Evolutionary conservation across 1,284 basidiomycete genomes (phyloP).

Genomic region (Taiwanofungus camphoratus): DNA sequence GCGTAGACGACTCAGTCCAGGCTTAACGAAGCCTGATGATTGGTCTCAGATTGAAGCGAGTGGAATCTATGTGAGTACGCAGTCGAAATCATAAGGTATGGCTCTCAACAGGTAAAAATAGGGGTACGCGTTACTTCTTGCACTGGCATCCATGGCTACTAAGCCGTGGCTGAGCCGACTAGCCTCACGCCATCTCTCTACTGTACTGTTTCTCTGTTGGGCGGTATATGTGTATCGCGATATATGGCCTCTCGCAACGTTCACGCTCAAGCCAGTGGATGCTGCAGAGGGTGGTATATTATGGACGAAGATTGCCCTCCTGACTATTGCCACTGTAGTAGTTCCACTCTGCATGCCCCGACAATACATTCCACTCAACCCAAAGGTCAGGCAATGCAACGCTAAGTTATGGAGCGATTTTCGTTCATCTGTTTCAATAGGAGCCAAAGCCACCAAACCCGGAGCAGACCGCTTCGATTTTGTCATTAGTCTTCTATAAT

Average conservation of each 20-base stretch:
- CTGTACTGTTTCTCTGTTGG: slow-evolving; percentile 16
- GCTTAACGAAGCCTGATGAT: not conserved
- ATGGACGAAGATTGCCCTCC: slow-evolving; percentile 30
- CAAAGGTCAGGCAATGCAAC: slow-evolving; percentile 28
- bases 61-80: slow-evolving; percentile 26
- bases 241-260: slow-evolving; percentile 56
- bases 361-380: slow-evolving; percentile 37
- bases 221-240: slow-evolving; percentile 52
- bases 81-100: slow-evolving; percentile 23
- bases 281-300: slow-evolving; percentile 25
- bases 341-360: slow-evolving; percentile 40
- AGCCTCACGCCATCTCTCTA: slow-evolving; percentile 13
- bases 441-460: slow-evolving; percentile 37
- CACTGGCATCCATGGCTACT: slow-evolving; percentile 16
- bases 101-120: slow-evolving; percentile 30
- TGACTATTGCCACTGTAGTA: slow-evolving; percentile 33
- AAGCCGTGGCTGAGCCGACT: slow-evolving; percentile 9
- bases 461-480: slow-evolving; percentile 59
- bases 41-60: not conserved
- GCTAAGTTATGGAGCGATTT: slow-evolving; percentile 36
- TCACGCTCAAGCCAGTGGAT: slow-evolving; percentile 34
- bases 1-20: not conserved
- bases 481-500: slow-evolving; percentile 50
- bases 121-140: slow-evolving; percentile 21
- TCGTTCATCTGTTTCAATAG: slow-evolving; percentile 14